Evolutionary conservation across 2,329 filamentous ascomycete genomes (phyloP).

Genomic region (Calonectria crousiana): DNA sequence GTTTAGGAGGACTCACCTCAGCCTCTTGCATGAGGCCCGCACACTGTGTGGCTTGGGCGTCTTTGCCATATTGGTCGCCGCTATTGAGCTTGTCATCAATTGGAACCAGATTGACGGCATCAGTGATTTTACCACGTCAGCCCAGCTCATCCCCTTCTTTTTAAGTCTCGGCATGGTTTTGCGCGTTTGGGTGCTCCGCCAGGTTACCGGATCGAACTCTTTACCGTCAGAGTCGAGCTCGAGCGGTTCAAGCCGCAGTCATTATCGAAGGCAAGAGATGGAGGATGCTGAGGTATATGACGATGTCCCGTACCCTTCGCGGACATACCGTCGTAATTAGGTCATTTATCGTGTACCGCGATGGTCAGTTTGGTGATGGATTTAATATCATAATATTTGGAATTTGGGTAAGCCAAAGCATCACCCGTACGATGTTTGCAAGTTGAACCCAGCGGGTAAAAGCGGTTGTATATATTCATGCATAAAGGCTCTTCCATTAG

Average conservation of each 20-base stretch:
- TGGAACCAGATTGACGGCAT: slow-evolving; percentile 48
- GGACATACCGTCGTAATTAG: background rate
- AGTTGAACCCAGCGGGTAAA: too few relatives aligned
- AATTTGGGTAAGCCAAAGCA: too few relatives aligned
- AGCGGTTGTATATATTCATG: too few relatives aligned
- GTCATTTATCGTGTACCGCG: background rate
- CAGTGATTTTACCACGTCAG: slow-evolving; percentile 42
- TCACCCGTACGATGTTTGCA: too few relatives aligned
- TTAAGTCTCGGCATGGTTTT: slow-evolving; percentile 46
- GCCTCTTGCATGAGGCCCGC: slow-evolving; percentile 37
- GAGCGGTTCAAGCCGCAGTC: background rate
- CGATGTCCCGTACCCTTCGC: background rate
- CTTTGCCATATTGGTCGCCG: slow-evolving; percentile 45
- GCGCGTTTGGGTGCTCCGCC: slow-evolving; percentile 41
- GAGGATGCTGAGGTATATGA: slow-evolving; percentile 1
- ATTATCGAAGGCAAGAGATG: background rate
- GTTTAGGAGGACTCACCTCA: slow-evolving; percentile 36
- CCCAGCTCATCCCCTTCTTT: slow-evolving; percentile 50
- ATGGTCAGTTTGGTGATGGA: background rate
- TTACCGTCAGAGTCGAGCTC: background rate
- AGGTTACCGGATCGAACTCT: background rate
- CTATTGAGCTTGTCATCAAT: slow-evolving; percentile 48
- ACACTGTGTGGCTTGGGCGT: slow-evolving; percentile 41
- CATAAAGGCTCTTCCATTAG: too few relatives aligned
- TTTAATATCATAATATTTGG: background rate